Conservation (phyloP, 148 eudicot genomes). For the Heliamphora exappendiculata region DNA sequence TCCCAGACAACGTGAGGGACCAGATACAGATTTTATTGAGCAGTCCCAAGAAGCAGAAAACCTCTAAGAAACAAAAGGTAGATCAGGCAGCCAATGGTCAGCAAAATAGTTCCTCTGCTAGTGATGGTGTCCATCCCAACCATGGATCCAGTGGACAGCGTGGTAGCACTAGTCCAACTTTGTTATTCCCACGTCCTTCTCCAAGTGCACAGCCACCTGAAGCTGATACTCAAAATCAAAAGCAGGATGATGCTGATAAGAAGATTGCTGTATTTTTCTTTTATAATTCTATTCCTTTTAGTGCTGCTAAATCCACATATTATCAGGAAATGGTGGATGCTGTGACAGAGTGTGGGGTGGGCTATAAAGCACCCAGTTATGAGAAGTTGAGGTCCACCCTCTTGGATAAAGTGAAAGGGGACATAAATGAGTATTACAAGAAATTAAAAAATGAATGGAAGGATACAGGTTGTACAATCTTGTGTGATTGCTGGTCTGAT, state of each 20-base stretch:
- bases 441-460: conserved; percentile 29
- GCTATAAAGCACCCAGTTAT: conserved; percentile 28
- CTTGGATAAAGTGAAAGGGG: conserved; percentile 25
- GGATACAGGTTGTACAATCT: conserved; percentile 37
- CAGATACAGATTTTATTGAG: conserved; percentile 26
- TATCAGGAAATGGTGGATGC: conserved; percentile 41
- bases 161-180: conserved; percentile 23
- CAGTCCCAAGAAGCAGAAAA: conserved; percentile 31
- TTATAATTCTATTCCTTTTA: conserved; percentile 30
- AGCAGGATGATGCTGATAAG: conserved; percentile 30
- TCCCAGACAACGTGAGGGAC: conserved; percentile 33
- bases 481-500: conserved; percentile 28
- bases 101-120: conserved; percentile 32
- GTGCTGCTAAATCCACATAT: conserved; percentile 29
- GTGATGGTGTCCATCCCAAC: conserved; percentile 25
- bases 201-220: conserved; percentile 17
- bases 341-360: conserved; percentile 31
- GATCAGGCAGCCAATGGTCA: conserved; percentile 25
- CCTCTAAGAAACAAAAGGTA: conserved; percentile 20
- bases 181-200: conserved; percentile 17
- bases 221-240: conserved; percentile 23
- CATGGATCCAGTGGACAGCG: conserved; percentile 22
- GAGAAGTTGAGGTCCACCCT: conserved; percentile 25
- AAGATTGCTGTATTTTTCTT: conserved; percentile 34
- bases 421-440: conserved; percentile 17